Percentiles rank a stretch among this genome's conserved stretches.
These are phyloP conservation scores for Esteya vermicola DNA, from an alignment of 2,329 filamentous ascomycete species.

Conservation along the genomic window DNA sequence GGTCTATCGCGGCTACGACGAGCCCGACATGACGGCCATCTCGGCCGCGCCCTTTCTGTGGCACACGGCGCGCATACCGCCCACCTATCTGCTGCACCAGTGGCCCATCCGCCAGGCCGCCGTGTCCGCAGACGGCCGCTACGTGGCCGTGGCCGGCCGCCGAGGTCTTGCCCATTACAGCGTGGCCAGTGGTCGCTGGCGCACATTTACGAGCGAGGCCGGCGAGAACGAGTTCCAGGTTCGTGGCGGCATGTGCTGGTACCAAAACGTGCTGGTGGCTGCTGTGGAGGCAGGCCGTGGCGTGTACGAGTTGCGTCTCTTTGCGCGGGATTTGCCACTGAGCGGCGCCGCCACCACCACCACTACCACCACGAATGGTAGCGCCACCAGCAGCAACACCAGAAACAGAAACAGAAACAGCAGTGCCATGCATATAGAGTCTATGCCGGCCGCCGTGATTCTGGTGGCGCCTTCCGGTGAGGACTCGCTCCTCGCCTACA, in stretches of 20 bases:
- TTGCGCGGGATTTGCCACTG: slow-evolving; percentile 71
- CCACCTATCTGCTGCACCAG: slow-evolving; percentile 73
- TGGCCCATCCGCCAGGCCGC: slow-evolving; percentile 85
- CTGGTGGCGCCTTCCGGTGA: slow-evolving; percentile 79
- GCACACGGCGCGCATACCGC: slow-evolving; percentile 80
- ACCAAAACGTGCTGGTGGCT: slow-evolving; percentile 85
- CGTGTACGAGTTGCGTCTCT: slow-evolving; percentile 74
- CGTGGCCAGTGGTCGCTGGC: slow-evolving; percentile 87
- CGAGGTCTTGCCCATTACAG: slow-evolving; percentile 92
- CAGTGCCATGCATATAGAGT: slow-evolving; percentile 61
- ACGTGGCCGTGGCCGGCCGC: slow-evolving; percentile 89
- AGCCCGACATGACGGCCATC: slow-evolving; percentile 79
- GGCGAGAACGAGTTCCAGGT: slow-evolving; percentile 87
- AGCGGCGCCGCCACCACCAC: too few relatives aligned
- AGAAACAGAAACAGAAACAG: slow-evolving; percentile 20
- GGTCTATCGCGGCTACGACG: slow-evolving; percentile 85
- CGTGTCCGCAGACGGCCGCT: slow-evolving; percentile 82
- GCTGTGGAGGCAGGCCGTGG: slow-evolving; percentile 64
- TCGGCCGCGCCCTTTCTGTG: slow-evolving; percentile 88
- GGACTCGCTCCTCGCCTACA: slow-evolving; percentile 92
- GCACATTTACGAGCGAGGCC: slow-evolving; percentile 69
- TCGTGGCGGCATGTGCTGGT: slow-evolving; percentile 96
- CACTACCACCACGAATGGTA: too few relatives aligned
- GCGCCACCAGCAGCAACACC: too few relatives aligned
- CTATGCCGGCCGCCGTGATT: slow-evolving; percentile 73